These are phyloP conservation scores for Chlamydomonas reinhardtii DNA, from an alignment of 163 green algal genomes.

Conservation along the genomic window DNA sequence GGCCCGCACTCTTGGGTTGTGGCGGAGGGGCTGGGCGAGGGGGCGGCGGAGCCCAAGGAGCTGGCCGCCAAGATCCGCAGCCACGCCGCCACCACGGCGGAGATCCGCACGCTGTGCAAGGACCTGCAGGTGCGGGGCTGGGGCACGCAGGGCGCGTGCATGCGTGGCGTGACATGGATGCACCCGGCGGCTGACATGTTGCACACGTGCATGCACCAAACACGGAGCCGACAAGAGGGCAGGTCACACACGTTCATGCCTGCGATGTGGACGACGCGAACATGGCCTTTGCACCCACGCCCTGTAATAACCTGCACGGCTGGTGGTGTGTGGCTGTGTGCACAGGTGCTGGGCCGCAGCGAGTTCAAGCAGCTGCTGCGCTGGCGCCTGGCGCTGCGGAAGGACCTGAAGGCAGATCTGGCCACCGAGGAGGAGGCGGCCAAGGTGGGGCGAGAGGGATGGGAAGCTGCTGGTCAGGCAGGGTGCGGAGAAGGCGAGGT, in stretches of 20 bases:
- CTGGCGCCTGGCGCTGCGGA: slow-evolving; percentile 77
- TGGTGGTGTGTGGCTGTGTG: no score
- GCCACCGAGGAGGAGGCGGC: slow-evolving; percentile 32
- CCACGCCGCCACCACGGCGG: slow-evolving; percentile 79
- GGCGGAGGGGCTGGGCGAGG: slow-evolving; percentile 46
- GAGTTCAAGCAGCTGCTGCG: slow-evolving; percentile 99
- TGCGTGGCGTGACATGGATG: slow-evolving; percentile 26
- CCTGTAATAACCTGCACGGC: no score
- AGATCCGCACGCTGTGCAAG: slow-evolving; percentile 85
- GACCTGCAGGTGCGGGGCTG: slow-evolving; percentile 86
- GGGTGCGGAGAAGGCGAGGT: no score
- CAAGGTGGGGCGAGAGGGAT: slow-evolving; percentile 4
- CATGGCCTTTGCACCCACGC: no score
- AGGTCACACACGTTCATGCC: no score
- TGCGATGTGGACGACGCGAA: no score
- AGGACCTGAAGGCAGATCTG: slow-evolving; percentile 72
- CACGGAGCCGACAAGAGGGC: no score
- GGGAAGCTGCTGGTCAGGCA: no score
- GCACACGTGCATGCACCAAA: no score
- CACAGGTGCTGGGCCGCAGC: slow-evolving; percentile 88
- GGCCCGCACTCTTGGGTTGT: slow-evolving; percentile 48
- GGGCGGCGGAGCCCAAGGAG: slow-evolving; percentile 55
- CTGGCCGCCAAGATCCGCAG: slow-evolving; percentile 59
- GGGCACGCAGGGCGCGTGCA: background rate
- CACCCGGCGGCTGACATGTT: no score